Base-by-base conservation (phyloP, 2,329 filamentous ascomycete species). In the Talaromyces amestolkiae region DNA sequence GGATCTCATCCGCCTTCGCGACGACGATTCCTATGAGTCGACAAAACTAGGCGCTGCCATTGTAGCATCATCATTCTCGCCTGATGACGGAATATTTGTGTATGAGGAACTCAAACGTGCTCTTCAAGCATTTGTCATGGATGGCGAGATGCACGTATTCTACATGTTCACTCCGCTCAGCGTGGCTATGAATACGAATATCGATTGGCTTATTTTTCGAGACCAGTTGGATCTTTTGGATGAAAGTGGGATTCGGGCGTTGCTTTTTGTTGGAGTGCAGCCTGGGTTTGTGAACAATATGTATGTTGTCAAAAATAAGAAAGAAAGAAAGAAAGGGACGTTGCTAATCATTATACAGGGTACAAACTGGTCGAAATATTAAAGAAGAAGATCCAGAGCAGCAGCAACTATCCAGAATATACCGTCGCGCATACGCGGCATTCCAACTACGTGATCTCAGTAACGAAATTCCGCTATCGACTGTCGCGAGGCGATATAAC, bases 161-260 rank as follows among this genome's bases (percentile, higher is more conserved):
- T 93, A 93, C 73, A 87, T 87, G 43, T 92, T 93, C 68, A 92
- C 91, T 0, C 91, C 91, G 0, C 84, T 93, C 2, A 87, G 91
- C 66, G 73, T 76, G 24, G 74, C 77, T 9, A 72, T 71, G 43
- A 72, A 70, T 19, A 77, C 83, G 3, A 78, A 81, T 9, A 83
- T 93, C 65, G 89, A 92, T 70, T 93, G 91, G 91, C 85, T 85
- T 61, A 84, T 88, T 0, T 92, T 91, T 70, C 86, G 89, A 58
- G 86, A 89, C 68, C 88, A 91, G 74, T 84, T 93, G 76, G 89
- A 92, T 67, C 72, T 75, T 2, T 82, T 93, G 2, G 89, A 92
- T 67, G 89, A 92, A 45, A 91, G 89, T 70, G 88, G 88, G 2
- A 73, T 92, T 39, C 84, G 90, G 5, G 90, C 91, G 11, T 81